Base-by-base conservation (phyloP, 148 eudicot species). In the Camellia lanceoleosa region DNA sequence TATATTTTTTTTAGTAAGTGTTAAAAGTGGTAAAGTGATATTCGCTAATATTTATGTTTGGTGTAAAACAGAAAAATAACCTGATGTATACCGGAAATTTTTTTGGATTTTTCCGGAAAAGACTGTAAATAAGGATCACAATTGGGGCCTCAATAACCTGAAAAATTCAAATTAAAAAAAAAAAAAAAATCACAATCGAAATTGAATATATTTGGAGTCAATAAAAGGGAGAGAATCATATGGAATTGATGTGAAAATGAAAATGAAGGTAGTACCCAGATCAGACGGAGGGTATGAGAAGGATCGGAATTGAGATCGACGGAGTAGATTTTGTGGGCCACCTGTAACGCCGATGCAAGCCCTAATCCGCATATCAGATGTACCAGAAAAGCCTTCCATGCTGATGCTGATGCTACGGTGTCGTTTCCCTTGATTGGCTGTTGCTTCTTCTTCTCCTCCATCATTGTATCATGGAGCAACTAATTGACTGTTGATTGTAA, bases 131-230 rank as follows among this genome's bases (percentile, higher is more conserved):
- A 16, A 90, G 78, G 65, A 91, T 87, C 56, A 92, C 89, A 80
- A 91, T 81, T 12, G 91, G 89, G 76, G 87, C 91, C 72, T 85
- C 87, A 77, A 91, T 80, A 15, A 79, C 85, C 98, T 94, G 85
- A 83, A 80, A 71, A 10, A 51, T 13, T 52, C 70, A 54, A 12
- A 16, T 52, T 46, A 54, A 63, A 14, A 15, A 23, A 77, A n/a
- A n/a, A 11, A 20, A 65, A 77, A 69, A 38, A 38, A 67, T 23
- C 14, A 41, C 13, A 47, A 4, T 77, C 44, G 1, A 83, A 71
- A 59, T 20, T 43, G 18, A 18, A 5, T 51, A n/a, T 12, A 16
- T 55, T 14, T 8, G 3, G 62, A 79, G 9, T 4, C 43, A 61
- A 42, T 19, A 20, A 61, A 73, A 23, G 6, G 30, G 16, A 55